Percentiles rank a stretch among this genome's conserved stretches.
Evolutionary conservation across 1,284 basidiomycete species (phyloP).

Genomic region (Ganoderma lucidum): DNA sequence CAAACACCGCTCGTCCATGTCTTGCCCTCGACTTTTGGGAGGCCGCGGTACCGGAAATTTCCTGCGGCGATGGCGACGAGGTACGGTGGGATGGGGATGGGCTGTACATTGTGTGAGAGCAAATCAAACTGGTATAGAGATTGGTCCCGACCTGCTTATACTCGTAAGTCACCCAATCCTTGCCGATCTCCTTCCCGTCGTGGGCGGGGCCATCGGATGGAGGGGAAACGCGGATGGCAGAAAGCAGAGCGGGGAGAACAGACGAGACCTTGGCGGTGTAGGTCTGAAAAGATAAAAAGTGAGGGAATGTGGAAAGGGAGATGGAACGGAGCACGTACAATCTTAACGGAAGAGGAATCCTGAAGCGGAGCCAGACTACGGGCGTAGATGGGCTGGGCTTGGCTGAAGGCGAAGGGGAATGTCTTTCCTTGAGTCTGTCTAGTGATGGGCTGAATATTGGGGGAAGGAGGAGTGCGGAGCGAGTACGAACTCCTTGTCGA

Average conservation of each 20-base stretch:
- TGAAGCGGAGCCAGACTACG: slow-evolving; percentile 84
- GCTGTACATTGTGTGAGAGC: slow-evolving; percentile 50
- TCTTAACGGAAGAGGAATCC: slow-evolving; percentile 82
- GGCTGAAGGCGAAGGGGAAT: slow-evolving; percentile 92
- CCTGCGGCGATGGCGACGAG: slow-evolving; percentile 89
- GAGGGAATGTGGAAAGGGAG: background rate
- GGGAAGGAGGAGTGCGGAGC: too few species aligned
- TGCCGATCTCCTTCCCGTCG: slow-evolving; percentile 73
- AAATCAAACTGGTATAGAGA: background rate
- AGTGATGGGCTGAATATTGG: background rate
- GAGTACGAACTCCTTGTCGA: slow-evolving; percentile 75
- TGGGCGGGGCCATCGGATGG: slow-evolving; percentile 71
- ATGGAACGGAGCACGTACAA: slow-evolving; percentile 51
- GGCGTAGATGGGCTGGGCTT: slow-evolving; percentile 94
- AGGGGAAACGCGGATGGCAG: slow-evolving; percentile 82
- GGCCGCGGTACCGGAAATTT: slow-evolving; percentile 79
- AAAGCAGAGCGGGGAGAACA: slow-evolving; percentile 84
- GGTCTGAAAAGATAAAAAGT: slow-evolving; percentile 52
- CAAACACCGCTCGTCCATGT: slow-evolving; percentile 86
- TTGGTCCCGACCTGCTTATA: slow-evolving; percentile 70
- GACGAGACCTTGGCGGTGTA: slow-evolving; percentile 83
- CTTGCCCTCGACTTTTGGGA: slow-evolving; percentile 67
- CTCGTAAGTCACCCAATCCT: slow-evolving; percentile 69
- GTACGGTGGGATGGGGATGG: slow-evolving; percentile 86
- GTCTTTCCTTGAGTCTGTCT: slow-evolving; percentile 91